Conservation (phyloP, 192 early-diverging fungal species). For the Entrophospora sp. region DNA sequence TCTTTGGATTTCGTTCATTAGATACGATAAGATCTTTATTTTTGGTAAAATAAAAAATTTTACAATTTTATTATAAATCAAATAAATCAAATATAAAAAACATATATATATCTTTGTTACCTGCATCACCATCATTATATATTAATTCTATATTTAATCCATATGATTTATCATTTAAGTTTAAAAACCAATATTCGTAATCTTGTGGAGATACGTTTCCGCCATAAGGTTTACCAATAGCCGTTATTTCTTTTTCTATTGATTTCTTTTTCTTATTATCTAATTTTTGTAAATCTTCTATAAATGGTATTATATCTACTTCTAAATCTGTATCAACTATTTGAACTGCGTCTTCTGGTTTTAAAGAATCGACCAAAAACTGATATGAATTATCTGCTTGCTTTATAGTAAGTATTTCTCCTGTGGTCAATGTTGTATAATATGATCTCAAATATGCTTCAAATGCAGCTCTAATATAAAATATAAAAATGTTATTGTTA, state of each 20-base stretch:
- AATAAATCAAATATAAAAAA: too few species aligned
- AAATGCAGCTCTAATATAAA: constrained; percentile 40
- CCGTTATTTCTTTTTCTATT: constrained; percentile 6
- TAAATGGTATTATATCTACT: constrained; percentile 61
- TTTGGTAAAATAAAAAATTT: neutral
- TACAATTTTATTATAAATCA: neutral
- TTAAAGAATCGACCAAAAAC: constrained; percentile 60
- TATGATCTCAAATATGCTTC: constrained; percentile 58
- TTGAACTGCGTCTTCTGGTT: constrained; percentile 54
- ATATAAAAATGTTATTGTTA: neutral
- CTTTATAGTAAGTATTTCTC: constrained; percentile 50
- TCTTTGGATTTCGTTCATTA: constrained; percentile 22
- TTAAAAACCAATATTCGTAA: constrained; percentile 25
- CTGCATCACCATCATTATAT: constrained; percentile 4
- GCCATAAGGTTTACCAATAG: constrained; percentile 22
- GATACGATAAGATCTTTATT: constrained; percentile 35
- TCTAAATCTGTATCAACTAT: constrained; percentile 74
- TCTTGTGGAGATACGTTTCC: constrained; percentile 12
- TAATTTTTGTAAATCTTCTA: constrained; percentile 11
- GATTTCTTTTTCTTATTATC: neutral
- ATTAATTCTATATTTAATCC: constrained; percentile 21
- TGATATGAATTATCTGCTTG: constrained; percentile 35
- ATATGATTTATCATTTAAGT: constrained; percentile 18
- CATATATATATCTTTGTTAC: too few species aligned
- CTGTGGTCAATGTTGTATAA: constrained; percentile 59